Conservation (phyloP, 768 basidiomycete genomes). For the Flagelloscypha sp. region DNA sequence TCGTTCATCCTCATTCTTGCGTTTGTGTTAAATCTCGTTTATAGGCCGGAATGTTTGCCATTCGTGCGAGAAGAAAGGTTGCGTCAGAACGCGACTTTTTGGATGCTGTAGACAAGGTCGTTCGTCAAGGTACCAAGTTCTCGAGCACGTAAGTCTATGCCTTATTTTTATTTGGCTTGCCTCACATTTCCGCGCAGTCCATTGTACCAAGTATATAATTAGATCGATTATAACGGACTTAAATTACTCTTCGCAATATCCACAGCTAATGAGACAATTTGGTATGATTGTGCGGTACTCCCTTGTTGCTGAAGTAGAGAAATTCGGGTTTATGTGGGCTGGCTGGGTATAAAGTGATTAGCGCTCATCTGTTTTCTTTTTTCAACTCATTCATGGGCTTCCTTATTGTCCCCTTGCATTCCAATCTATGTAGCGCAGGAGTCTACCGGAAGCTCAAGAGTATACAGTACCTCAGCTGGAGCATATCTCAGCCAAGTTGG, state of each 20-base stretch:
- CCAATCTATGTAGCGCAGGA: neutral
- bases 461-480: no score
- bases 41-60: constrained; percentile 99
- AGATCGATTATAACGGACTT: constrained; percentile 22
- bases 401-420: neutral
- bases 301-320: no score
- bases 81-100: constrained; percentile 97
- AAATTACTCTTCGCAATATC: no score
- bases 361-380: neutral
- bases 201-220: constrained; percentile 91
- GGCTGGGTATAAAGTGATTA: no score
- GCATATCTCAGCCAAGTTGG: no score
- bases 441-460: no score
- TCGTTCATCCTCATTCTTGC: constrained; percentile 2
- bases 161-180: constrained; percentile 3
- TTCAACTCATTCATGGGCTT: neutral
- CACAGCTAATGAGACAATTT: no score
- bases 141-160: constrained; percentile 74
- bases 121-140: constrained; percentile 95
- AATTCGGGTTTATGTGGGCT: no score
- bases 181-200: constrained; percentile 40
- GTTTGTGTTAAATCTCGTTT: neutral
- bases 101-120: constrained; percentile 97
- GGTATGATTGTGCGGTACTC: no score
- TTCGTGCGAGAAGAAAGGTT: constrained; percentile 91